These are phyloP conservation scores for Daldinia concentrica DNA, from an alignment of 495 filamentous ascomycete genomes.

Conservation along the genomic window DNA sequence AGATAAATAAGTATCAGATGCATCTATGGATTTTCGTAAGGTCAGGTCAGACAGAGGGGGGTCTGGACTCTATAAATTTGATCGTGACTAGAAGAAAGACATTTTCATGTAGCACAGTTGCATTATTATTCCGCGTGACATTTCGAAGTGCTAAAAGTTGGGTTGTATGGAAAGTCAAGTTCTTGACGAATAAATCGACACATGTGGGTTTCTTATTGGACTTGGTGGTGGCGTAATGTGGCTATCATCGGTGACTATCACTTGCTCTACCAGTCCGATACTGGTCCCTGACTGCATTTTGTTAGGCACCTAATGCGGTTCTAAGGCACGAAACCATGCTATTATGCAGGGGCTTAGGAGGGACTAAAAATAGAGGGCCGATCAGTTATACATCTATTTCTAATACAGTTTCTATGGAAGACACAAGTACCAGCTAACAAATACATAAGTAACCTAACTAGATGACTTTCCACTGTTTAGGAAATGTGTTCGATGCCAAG, in stretches of 20 bases:
- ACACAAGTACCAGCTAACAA: slow-evolving; percentile 21
- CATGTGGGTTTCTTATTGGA: slow-evolving; percentile 35
- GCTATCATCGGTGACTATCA: slow-evolving; percentile 2
- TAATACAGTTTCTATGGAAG: background rate
- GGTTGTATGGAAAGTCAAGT: slow-evolving; percentile 1
- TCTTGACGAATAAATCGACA: slow-evolving; percentile 27
- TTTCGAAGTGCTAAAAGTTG: background rate
- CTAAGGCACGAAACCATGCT: slow-evolving; percentile 3
- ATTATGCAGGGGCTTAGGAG: slow-evolving; percentile 30
- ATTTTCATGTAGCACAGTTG: slow-evolving; percentile 10
- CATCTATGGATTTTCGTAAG: background rate
- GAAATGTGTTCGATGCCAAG: slow-evolving; percentile 7
- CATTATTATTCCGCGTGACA: slow-evolving; percentile 27
- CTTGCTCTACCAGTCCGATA: no score
- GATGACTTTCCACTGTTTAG: background rate
- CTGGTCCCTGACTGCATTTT: background rate
- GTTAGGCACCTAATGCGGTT: slow-evolving; percentile 2
- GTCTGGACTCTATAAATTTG: slow-evolving; percentile 1
- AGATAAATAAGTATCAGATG: slow-evolving; percentile 6
- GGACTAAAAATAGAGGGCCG: slow-evolving; percentile 22
- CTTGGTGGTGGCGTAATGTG: slow-evolving; percentile 27
- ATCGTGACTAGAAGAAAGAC: slow-evolving; percentile 23
- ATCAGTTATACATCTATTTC: slow-evolving; percentile 18
- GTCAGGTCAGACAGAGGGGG: slow-evolving; percentile 9
- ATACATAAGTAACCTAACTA: no score